phyloP scores from a whole-genome alignment of 306 rosid species.

The Clitoria ternatea region DNA sequence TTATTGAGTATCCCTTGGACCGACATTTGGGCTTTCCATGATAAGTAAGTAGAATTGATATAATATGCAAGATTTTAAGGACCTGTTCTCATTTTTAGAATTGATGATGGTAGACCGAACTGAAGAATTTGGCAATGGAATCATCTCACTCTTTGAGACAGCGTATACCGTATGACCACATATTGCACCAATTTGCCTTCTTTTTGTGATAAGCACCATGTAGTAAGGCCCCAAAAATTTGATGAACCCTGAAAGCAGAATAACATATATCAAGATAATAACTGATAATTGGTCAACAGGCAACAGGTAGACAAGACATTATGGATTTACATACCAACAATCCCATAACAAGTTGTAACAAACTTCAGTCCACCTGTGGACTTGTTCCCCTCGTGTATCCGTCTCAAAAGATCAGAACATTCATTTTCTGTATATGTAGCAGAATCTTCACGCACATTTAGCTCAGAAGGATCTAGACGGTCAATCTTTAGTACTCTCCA shows the following conservation, averaged over 20 bases:
- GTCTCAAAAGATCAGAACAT: slow-evolving; percentile 81
- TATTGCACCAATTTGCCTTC: slow-evolving; percentile 89
- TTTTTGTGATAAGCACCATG: slow-evolving; percentile 86
- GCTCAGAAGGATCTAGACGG: slow-evolving; percentile 71
- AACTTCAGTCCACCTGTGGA: slow-evolving; percentile 86
- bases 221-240: slow-evolving; percentile 94
- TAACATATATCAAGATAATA: slow-evolving; percentile 17
- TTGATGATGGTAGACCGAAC: slow-evolving; percentile 56
- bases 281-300: slow-evolving; percentile 7
- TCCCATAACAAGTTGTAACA: slow-evolving; percentile 90
- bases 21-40: slow-evolving; percentile 34
- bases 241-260: slow-evolving; percentile 65
- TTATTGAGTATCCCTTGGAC: neutral
- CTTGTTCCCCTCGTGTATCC: slow-evolving; percentile 92
- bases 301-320: slow-evolving; percentile 6
- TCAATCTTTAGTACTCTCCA: slow-evolving; percentile 94
- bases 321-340: slow-evolving; percentile 61
- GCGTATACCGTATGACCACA: slow-evolving; percentile 87
- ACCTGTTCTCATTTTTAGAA: slow-evolving; percentile 92
- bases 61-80: slow-evolving; percentile 52
- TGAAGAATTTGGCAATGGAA: slow-evolving; percentile 79
- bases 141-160: slow-evolving; percentile 82
- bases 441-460: slow-evolving; percentile 73
- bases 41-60: slow-evolving; percentile 40
- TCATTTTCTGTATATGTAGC: slow-evolving; percentile 73